A percentile compares a stretch with the other conserved stretches of the same genome.
These are phyloP conservation scores for Solanum sejunctum DNA, from an alignment of 257 asterid genomes.

Conservation along the genomic window DNA sequence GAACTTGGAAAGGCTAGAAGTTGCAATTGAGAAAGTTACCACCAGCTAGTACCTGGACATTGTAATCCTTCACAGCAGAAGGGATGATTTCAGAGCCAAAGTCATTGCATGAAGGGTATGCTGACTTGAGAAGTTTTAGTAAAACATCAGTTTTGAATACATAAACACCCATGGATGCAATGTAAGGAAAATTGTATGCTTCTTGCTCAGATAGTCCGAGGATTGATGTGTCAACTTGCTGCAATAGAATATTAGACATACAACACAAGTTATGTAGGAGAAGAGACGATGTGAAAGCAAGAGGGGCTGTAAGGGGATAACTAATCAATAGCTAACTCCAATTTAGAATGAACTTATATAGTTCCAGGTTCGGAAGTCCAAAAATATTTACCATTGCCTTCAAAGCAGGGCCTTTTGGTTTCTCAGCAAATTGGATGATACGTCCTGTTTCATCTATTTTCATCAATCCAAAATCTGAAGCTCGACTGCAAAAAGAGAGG, in stretches of 20 bases:
- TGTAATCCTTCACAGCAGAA: constrained; percentile 68
- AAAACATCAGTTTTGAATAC: constrained; percentile 75
- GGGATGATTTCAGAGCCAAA: constrained; percentile 97
- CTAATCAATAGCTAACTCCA: background rate
- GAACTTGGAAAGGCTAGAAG: background rate
- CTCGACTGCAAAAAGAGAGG: constrained; percentile 49
- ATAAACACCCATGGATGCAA: constrained; percentile 97
- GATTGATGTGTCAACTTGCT: constrained; percentile 82
- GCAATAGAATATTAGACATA: constrained; percentile 16
- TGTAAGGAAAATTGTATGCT: constrained; percentile 50
- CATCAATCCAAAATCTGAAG: constrained; percentile 89
- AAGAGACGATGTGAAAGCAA: background rate
- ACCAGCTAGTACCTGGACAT: constrained; percentile 57
- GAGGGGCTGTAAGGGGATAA: background rate
- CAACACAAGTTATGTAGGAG: background rate
- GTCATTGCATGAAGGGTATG: constrained; percentile 77
- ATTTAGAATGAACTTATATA: background rate
- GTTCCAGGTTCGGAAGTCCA: background rate
- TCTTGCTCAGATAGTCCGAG: constrained; percentile 67
- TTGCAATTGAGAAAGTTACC: background rate
- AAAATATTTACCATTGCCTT: constrained; percentile 50
- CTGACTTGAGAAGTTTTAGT: constrained; percentile 43
- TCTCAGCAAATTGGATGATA: constrained; percentile 70
- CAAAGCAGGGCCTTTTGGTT: constrained; percentile 71
- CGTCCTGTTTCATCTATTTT: constrained; percentile 66